Evolutionary conservation across 495 filamentous ascomycete species (phyloP).

Genomic region (Aspergillus wentii): DNA sequence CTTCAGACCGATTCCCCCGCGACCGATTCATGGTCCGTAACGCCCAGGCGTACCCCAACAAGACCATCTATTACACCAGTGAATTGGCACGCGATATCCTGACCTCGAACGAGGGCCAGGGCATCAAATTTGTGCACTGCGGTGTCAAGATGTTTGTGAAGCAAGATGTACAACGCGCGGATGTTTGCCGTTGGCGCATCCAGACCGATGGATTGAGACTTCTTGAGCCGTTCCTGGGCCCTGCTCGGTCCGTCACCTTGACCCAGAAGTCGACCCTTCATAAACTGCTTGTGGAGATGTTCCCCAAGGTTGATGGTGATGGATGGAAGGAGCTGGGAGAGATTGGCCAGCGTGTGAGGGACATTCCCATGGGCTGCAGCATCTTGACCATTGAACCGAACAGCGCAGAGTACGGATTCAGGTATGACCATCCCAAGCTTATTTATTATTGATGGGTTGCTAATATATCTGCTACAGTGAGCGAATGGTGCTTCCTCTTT

Average conservation of each 20-base stretch:
- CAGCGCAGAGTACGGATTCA: slow-evolving; percentile 63
- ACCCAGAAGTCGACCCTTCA: slow-evolving; percentile 70
- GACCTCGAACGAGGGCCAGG: slow-evolving; percentile 72
- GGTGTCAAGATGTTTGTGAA: slow-evolving; percentile 98
- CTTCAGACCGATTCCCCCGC: slow-evolving; percentile 75
- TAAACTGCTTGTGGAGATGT: slow-evolving; percentile 86
- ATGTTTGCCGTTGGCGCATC: slow-evolving; percentile 88
- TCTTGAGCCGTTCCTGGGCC: slow-evolving; percentile 81
- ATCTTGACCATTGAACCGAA: slow-evolving; percentile 76
- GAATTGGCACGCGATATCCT: slow-evolving; percentile 81
- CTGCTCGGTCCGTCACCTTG: slow-evolving; percentile 67
- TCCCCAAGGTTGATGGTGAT: slow-evolving; percentile 68
- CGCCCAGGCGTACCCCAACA: slow-evolving; percentile 70
- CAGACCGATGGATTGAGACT: slow-evolving; percentile 90
- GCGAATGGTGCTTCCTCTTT: slow-evolving; percentile 81
- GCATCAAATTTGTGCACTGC: slow-evolving; percentile 92
- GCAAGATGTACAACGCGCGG: slow-evolving; percentile 81
- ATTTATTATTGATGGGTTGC: slow-evolving; percentile 2
- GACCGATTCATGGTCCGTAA: slow-evolving; percentile 96
- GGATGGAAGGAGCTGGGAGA: slow-evolving; percentile 76
- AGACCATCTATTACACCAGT: slow-evolving; percentile 93
- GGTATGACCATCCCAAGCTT: slow-evolving; percentile 27
- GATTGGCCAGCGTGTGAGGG: slow-evolving; percentile 76
- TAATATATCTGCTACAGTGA: slow-evolving; percentile 43
- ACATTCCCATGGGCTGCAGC: slow-evolving; percentile 86